phyloP scores from a whole-genome alignment of 441 rosid genomes.

The Pelargonium australe region DNA sequence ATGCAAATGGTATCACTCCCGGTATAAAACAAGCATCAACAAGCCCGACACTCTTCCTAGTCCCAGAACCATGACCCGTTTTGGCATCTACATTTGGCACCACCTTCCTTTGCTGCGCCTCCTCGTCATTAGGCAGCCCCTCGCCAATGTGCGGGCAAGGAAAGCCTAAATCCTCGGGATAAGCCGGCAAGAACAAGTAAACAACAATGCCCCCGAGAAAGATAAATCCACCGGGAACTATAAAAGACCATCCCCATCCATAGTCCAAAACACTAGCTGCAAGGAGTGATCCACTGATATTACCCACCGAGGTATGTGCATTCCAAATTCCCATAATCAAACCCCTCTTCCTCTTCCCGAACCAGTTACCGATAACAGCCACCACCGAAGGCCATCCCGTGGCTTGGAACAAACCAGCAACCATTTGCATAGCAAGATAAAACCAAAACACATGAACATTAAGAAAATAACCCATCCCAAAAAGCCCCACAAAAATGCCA shows the following conservation, averaged over 20 bases:
- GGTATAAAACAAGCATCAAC: slow-evolving; percentile 82
- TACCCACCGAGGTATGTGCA: slow-evolving; percentile 92
- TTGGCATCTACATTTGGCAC: slow-evolving; percentile 16
- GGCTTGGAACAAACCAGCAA: slow-evolving; percentile 87
- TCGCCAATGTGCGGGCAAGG: slow-evolving; percentile 30
- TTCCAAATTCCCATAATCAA: slow-evolving; percentile 97
- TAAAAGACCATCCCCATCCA: slow-evolving; percentile 97
- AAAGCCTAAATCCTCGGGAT: slow-evolving; percentile 87
- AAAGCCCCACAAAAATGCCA: slow-evolving; percentile 75
- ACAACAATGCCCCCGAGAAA: slow-evolving; percentile 63
- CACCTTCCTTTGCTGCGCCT: slow-evolving; percentile 27
- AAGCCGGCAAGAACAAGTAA: slow-evolving; percentile 74
- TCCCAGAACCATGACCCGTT: slow-evolving; percentile 30
- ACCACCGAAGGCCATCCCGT: slow-evolving; percentile 99
- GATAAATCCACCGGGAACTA: slow-evolving; percentile 71
- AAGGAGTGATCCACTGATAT: slow-evolving; percentile 81
- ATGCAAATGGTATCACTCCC: slow-evolving; percentile 81
- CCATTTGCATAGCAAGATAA: slow-evolving; percentile 74
- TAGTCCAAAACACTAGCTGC: slow-evolving; percentile 79
- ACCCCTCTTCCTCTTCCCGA: slow-evolving; percentile 83
- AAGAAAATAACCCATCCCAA: slow-evolving; percentile 92
- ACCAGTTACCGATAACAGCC: slow-evolving; percentile 95
- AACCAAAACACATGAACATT: slow-evolving; percentile 64
- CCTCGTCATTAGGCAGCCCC: slow-evolving; percentile 27
- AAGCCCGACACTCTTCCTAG: slow-evolving; percentile 68